Evolutionary conservation across 1,139 yeast species (phyloP).

Genomic region (Trichomonascaceae sp.): DNA sequence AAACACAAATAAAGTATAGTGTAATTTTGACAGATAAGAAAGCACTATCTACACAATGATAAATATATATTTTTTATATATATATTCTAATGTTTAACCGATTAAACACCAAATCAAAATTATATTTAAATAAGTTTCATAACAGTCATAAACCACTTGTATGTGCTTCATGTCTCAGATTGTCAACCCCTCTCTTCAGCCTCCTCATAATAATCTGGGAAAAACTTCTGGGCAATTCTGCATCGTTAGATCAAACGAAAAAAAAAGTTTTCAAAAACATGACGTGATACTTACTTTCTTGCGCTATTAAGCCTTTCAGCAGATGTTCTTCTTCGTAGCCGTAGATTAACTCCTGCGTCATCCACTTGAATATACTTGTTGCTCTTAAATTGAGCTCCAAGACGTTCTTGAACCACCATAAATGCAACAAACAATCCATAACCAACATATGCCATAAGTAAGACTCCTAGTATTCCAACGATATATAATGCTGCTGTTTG

Average conservation of each 20-base stretch:
- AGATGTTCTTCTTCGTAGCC: constrained; percentile 11
- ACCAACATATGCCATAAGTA: constrained; percentile 10
- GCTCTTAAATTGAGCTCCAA: constrained; percentile 13
- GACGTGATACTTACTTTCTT: constrained; percentile 13
- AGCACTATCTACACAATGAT: too few species aligned
- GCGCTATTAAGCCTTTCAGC: constrained; percentile 14
- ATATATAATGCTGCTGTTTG: constrained; percentile 4
- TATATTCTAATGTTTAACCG: too few species aligned
- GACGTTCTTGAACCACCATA: constrained; percentile 9
- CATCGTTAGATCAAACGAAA: background rate
- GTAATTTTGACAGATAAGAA: too few species aligned
- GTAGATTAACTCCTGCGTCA: constrained; percentile 13
- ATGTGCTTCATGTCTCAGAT: background rate
- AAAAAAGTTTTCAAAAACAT: too few species aligned
- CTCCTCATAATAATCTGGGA: background rate
- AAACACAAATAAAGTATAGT: too few species aligned
- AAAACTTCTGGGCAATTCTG: background rate
- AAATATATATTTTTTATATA: too few species aligned
- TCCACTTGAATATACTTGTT: constrained; percentile 16
- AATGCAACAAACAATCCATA: constrained; percentile 14
- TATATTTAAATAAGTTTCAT: too few species aligned
- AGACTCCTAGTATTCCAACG: constrained; percentile 4
- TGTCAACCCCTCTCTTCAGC: background rate
- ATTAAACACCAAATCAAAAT: too few species aligned
- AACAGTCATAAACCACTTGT: too few species aligned